Evolutionary conservation across 1,284 basidiomycete species (phyloP).

Genomic region (Microbotryomycetes sp.): DNA sequence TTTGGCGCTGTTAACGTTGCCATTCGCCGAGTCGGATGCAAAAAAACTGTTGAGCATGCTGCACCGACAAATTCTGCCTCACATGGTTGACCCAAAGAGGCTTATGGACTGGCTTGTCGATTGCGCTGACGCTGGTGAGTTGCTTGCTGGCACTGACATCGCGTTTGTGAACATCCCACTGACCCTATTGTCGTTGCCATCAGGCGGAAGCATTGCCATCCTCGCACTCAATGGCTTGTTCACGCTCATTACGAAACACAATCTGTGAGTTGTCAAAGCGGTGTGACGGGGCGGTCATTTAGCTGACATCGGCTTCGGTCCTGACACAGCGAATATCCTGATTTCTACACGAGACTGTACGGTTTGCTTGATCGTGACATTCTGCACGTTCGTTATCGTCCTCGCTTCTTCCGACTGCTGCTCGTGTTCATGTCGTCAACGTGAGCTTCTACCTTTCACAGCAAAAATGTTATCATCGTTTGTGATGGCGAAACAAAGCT

Average conservation of each 20-base stretch:
- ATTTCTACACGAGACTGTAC: constrained; percentile 92
- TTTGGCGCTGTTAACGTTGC: constrained; percentile 37
- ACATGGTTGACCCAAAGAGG: constrained; percentile 62
- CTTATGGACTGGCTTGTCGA: constrained; percentile 92
- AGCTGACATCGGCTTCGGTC: neutral
- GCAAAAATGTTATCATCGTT: neutral
- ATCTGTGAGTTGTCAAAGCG: constrained; percentile 58
- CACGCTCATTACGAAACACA: constrained; percentile 84
- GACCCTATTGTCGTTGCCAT: neutral
- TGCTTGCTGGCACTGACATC: neutral
- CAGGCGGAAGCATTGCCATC: constrained; percentile 78
- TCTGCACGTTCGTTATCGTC: constrained; percentile 84
- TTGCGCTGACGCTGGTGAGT: constrained; percentile 72
- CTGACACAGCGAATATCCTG: constrained; percentile 73
- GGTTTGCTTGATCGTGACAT: constrained; percentile 77
- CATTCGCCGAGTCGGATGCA: constrained; percentile 40
- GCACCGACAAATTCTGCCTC: constrained; percentile 76
- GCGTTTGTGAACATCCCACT: neutral
- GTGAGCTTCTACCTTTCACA: constrained; percentile 48
- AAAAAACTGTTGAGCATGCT: constrained; percentile 68
- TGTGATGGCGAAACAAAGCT: constrained; percentile 8
- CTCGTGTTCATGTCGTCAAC: constrained; percentile 87
- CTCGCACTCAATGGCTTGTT: constrained; percentile 88
- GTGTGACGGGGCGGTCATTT: neutral
- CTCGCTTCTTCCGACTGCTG: constrained; percentile 88